A percentile compares a stretch with the other conserved stretches of the same genome.
Conservation (phyloP, 768 basidiomycete species). For the Macrolepiota dolichaula region DNA sequence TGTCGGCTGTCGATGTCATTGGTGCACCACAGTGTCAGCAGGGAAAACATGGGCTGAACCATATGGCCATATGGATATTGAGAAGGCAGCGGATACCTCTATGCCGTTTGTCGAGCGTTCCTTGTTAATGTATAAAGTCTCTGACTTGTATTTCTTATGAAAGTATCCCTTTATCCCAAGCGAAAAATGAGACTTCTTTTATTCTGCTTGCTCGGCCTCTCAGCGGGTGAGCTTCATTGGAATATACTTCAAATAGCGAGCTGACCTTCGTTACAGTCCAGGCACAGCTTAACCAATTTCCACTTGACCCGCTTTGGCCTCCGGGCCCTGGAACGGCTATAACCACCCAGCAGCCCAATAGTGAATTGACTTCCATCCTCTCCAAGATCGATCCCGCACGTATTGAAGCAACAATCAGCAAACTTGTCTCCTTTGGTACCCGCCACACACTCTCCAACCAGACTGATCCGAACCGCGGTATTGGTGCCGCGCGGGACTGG, state of each 20-base stretch:
- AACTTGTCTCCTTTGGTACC: constrained; percentile 55
- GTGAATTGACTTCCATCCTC: constrained; percentile 43
- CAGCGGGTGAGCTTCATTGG: not conserved
- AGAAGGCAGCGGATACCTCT: not conserved
- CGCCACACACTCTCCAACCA: constrained; percentile 51
- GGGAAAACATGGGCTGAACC: not conserved
- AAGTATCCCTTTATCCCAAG: not conserved
- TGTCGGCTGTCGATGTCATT: not conserved
- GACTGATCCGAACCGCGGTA: constrained; percentile 48
- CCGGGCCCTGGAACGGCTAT: constrained; percentile 42
- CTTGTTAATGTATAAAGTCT: not conserved
- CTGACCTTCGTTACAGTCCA: not conserved
- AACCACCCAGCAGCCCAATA: constrained; percentile 37
- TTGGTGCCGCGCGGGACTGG: constrained; percentile 57
- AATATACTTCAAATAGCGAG: not conserved
- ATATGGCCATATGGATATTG: not conserved
- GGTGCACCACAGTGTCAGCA: constrained; percentile 2
- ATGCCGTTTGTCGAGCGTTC: not conserved
- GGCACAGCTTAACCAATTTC: not conserved
- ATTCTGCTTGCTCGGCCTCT: not conserved
- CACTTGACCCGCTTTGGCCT: constrained; percentile 34
- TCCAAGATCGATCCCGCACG: constrained; percentile 41
- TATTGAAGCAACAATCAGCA: constrained; percentile 43
- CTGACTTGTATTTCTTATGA: not conserved
- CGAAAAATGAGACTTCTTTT: not conserved